phyloP scores from a whole-genome alignment of 2,329 filamentous ascomycete species.

The Leptographium galeiforme region DNA sequence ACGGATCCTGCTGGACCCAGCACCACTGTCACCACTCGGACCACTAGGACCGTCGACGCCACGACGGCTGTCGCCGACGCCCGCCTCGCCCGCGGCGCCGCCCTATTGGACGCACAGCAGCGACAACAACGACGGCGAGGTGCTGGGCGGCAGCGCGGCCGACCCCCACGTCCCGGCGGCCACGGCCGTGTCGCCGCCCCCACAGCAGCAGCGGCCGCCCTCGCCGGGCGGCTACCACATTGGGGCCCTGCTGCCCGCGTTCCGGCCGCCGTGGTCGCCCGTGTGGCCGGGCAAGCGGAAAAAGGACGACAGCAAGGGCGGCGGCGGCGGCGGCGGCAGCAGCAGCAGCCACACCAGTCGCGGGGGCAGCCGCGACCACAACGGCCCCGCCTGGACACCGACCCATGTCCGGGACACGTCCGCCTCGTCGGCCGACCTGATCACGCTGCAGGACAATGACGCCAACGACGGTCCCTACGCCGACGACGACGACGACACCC shows the following conservation, averaged over 20 bases:
- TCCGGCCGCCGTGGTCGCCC: not conserved
- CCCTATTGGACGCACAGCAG: constrained; percentile 11
- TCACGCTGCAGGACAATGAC: constrained; percentile 51
- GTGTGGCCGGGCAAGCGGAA: not conserved
- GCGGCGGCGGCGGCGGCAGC: too few relatives aligned
- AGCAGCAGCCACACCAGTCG: too few relatives aligned
- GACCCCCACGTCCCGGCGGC: too few relatives aligned
- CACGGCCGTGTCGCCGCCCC: too few relatives aligned
- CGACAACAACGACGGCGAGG: not conserved
- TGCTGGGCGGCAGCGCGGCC: not conserved
- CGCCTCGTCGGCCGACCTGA: constrained; percentile 16
- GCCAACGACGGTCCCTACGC: not conserved
- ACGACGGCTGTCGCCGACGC: too few relatives aligned
- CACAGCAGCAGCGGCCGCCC: too few relatives aligned
- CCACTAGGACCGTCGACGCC: too few relatives aligned
- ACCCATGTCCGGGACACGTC: constrained; percentile 7
- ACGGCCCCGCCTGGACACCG: not conserved
- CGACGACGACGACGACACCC: not conserved
- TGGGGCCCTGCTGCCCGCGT: not conserved
- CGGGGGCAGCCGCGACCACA: too few relatives aligned
- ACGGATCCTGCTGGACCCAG: too few relatives aligned
- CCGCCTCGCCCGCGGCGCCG: not conserved
- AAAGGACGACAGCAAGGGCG: not conserved
- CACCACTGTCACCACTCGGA: too few relatives aligned
- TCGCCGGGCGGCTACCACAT: not conserved